Evolutionary conservation across 2,329 filamentous ascomycete genomes (phyloP).

Genomic region (Cercospora nicotianae): DNA sequence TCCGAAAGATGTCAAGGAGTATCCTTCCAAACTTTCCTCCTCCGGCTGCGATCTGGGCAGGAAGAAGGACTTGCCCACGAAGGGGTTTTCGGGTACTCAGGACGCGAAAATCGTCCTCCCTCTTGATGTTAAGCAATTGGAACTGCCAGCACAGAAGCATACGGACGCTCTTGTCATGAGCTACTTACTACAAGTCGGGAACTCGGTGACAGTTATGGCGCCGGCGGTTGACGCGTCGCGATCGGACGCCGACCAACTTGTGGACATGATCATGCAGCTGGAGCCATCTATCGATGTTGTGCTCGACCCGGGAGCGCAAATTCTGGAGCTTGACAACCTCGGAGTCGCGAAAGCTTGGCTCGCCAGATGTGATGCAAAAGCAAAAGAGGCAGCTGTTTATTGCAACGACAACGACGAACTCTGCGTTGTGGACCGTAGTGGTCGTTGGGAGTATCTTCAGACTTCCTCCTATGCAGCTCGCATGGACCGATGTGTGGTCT

Average conservation of each 20-base stretch:
- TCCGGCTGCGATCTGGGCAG: slow-evolving; percentile 68
- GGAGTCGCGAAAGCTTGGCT: slow-evolving; percentile 59
- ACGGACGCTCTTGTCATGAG: slow-evolving; percentile 68
- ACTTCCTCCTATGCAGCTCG: slow-evolving; percentile 60
- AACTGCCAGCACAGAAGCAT: slow-evolving; percentile 57
- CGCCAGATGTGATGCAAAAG: background rate
- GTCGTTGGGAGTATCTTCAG: slow-evolving; percentile 51
- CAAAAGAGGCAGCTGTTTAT: slow-evolving; percentile 55
- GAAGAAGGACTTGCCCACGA: slow-evolving; percentile 56
- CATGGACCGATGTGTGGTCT: slow-evolving; percentile 62
- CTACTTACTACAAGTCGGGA: slow-evolving; percentile 58
- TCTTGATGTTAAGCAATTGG: slow-evolving; percentile 60
- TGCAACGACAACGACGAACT: slow-evolving; percentile 59
- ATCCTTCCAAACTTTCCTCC: slow-evolving; percentile 61
- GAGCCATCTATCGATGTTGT: slow-evolving; percentile 56
- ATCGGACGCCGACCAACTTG: slow-evolving; percentile 38
- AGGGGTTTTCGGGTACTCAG: slow-evolving; percentile 72
- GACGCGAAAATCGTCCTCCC: slow-evolving; percentile 63
- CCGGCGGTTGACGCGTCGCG: background rate
- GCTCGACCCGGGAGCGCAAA: slow-evolving; percentile 69
- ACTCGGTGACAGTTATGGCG: slow-evolving; percentile 36
- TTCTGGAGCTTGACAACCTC: slow-evolving; percentile 64
- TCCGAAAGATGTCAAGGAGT: slow-evolving; percentile 64
- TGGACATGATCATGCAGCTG: slow-evolving; percentile 49
- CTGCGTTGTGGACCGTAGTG: slow-evolving; percentile 53